Percentiles rank a stretch among this genome's conserved stretches.
Conservation (phyloP, 2,329 filamentous ascomycete species). For the Scortechinia acanthostroma region DNA sequence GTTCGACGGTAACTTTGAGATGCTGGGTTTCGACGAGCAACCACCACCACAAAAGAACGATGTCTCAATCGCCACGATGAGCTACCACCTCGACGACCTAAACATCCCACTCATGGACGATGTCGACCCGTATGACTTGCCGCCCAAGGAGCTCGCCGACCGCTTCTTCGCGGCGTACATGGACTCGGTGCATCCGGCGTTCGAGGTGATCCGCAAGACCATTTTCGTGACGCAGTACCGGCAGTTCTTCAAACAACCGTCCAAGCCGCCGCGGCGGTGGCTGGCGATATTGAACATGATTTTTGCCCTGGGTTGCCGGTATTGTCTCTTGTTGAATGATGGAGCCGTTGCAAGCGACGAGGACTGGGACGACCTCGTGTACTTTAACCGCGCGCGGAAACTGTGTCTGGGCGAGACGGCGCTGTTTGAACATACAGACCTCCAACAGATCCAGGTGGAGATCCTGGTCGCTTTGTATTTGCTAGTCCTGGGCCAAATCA, state of each 20-base stretch:
- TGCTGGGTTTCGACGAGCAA: neutral
- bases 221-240: neutral
- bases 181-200: neutral
- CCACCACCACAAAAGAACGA: neutral
- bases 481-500: neutral
- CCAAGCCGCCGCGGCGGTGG: neutral
- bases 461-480: neutral
- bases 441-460: neutral
- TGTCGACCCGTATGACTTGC: neutral
- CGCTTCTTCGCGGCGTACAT: neutral
- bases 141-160: neutral
- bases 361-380: neutral
- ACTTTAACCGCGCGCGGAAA: neutral
- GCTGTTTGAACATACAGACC: neutral
- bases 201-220: neutral
- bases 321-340: neutral
- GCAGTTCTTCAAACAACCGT: neutral
- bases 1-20: neutral
- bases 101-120: neutral
- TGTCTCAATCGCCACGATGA: neutral
- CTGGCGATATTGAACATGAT: slow-evolving; percentile 1
- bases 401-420: neutral
- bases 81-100: neutral
- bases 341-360: neutral
- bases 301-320: neutral